Conservation (phyloP, 805 yeast genomes). For the Candida glaebosa region DNA sequence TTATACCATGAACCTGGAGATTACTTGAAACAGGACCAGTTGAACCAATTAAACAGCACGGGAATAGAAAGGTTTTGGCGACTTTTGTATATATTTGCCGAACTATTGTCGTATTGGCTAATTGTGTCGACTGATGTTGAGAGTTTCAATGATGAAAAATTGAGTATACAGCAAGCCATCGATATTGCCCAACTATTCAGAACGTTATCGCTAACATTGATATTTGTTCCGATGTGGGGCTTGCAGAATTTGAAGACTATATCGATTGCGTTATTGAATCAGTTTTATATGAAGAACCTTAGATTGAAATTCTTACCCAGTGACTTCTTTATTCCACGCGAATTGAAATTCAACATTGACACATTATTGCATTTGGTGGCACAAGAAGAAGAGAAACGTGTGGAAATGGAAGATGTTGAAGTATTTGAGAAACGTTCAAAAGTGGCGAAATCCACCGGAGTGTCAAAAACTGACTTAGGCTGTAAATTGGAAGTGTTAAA, state of each 20-base stretch:
- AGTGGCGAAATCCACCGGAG: not conserved
- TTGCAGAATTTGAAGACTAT: conserved; percentile 21
- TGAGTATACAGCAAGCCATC: conserved; percentile 35
- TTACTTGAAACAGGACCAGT: conserved; percentile 11
- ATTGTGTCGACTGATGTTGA: conserved; percentile 66
- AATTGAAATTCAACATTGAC: conserved; percentile 29
- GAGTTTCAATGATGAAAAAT: conserved; percentile 41
- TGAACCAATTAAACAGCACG: conserved; percentile 7
- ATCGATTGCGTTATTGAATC: conserved; percentile 55
- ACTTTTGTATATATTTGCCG: conserved; percentile 49
- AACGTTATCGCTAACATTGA: conserved; percentile 45
- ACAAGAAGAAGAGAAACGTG: conserved; percentile 40
- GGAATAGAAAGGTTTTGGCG: conserved; percentile 26
- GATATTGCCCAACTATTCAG: conserved; percentile 48
- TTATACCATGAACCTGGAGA: conserved; percentile 11
- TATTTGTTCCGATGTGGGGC: conserved; percentile 31
- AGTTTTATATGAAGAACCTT: conserved; percentile 63
- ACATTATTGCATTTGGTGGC: conserved; percentile 34
- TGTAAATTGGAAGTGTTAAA: conserved; percentile 50
- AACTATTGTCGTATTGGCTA: conserved; percentile 63
- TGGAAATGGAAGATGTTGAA: conserved; percentile 11
- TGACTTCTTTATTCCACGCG: conserved; percentile 51
- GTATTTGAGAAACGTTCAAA: conserved; percentile 7
- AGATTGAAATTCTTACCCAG: conserved; percentile 49
- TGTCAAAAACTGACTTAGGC: conserved; percentile 9